These are phyloP conservation scores for Chalaropsis thielavioides DNA, from an alignment of 2,329 filamentous ascomycete genomes.

Conservation along the genomic window DNA sequence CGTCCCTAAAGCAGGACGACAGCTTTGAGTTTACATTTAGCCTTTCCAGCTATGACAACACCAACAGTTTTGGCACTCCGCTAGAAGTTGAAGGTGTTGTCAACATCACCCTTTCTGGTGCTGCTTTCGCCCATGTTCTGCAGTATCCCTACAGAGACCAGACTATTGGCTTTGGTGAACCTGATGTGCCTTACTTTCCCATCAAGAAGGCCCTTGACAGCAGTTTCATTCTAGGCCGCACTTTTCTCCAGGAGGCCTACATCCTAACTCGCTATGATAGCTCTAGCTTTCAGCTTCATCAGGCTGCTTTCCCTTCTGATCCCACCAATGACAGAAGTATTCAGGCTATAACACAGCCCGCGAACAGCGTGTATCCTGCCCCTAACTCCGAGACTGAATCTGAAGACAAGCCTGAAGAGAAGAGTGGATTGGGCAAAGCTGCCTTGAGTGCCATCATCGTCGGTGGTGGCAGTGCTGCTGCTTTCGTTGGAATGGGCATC, in stretches of 20 bases:
- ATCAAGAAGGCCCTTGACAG: slow-evolving; percentile 41
- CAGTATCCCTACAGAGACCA: slow-evolving; percentile 35
- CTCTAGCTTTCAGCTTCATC: slow-evolving; percentile 38
- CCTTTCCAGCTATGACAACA: slow-evolving; percentile 41
- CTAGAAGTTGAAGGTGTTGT: slow-evolving; percentile 36
- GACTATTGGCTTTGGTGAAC: slow-evolving; percentile 31
- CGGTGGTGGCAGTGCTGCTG: slow-evolving; percentile 28
- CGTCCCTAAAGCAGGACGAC: slow-evolving; percentile 29
- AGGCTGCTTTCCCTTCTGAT: slow-evolving; percentile 38
- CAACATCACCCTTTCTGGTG: slow-evolving; percentile 40
- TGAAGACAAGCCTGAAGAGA: neutral
- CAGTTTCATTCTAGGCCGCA: slow-evolving; percentile 48
- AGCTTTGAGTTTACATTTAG: slow-evolving; percentile 41
- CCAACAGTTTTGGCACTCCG: slow-evolving; percentile 36
- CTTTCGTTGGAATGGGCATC: slow-evolving; percentile 24
- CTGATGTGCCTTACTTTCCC: slow-evolving; percentile 48
- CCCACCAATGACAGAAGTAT: slow-evolving; percentile 30
- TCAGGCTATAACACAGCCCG: slow-evolving; percentile 24
- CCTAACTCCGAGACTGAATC: slow-evolving; percentile 22
- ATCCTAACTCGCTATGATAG: slow-evolving; percentile 43
- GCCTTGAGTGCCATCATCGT: slow-evolving; percentile 34
- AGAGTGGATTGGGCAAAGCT: slow-evolving; percentile 25
- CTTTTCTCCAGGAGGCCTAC: slow-evolving; percentile 57
- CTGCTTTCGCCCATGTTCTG: slow-evolving; percentile 37
- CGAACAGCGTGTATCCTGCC: slow-evolving; percentile 34